These are phyloP conservation scores for Ramalina peruviana DNA, from an alignment of 495 filamentous ascomycete species.

Conservation along the genomic window DNA sequence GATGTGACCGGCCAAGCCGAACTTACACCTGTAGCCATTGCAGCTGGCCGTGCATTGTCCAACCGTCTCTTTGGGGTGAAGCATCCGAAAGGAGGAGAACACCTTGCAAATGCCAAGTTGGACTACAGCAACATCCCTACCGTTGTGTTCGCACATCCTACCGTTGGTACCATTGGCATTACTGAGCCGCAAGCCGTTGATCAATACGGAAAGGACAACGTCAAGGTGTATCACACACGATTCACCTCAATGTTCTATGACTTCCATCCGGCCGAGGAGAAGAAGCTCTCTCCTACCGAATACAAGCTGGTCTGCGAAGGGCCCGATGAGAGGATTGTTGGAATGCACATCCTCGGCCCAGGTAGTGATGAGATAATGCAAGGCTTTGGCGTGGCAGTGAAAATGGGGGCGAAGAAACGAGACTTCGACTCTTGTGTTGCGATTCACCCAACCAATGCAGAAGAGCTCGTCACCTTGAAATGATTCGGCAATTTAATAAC, in stretches of 20 bases:
- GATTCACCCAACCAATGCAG: constrained; percentile 81
- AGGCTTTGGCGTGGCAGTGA: constrained; percentile 88
- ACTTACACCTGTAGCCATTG: constrained; percentile 47
- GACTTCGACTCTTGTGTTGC: constrained; percentile 92
- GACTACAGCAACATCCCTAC: constrained; percentile 46
- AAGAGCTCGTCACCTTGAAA: constrained; percentile 68
- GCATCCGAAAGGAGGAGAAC: constrained; percentile 12
- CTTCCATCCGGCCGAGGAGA: constrained; percentile 38
- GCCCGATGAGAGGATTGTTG: constrained; percentile 44
- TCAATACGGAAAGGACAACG: constrained; percentile 38
- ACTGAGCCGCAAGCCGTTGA: constrained; percentile 42
- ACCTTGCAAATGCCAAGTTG: constrained; percentile 35
- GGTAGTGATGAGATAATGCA: constrained; percentile 73
- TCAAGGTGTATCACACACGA: constrained; percentile 44
- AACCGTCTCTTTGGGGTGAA: constrained; percentile 42
- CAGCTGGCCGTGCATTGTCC: constrained; percentile 42
- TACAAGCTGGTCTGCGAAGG: constrained; percentile 47
- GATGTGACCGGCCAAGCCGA: constrained; percentile 47
- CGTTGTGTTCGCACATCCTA: constrained; percentile 47
- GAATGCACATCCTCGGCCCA: constrained; percentile 43
- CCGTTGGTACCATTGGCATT: constrained; percentile 43
- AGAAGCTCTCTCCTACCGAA: constrained; percentile 41
- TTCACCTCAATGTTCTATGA: constrained; percentile 46
- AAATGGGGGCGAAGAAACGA: constrained; percentile 94
- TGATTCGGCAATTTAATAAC: constrained; percentile 13